phyloP scores from a whole-genome alignment of 768 basidiomycete species.

The Panaeolus papilionaceus region DNA sequence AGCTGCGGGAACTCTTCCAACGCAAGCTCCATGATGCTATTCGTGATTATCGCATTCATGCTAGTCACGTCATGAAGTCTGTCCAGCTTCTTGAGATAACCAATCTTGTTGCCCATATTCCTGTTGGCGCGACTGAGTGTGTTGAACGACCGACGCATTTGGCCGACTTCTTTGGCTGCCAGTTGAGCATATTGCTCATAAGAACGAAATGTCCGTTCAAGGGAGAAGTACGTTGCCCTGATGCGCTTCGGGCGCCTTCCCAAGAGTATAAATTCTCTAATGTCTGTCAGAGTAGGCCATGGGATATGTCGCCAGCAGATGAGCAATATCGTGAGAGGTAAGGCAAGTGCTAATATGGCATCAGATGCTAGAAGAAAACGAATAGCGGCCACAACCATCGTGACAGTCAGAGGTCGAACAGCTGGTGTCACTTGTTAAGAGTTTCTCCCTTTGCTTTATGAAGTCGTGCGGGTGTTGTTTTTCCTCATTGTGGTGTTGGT shows the following conservation, averaged over 20 bases:
- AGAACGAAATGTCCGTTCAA: slow-evolving; percentile 48
- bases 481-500: slow-evolving; percentile 1
- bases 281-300: not conserved
- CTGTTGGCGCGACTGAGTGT: slow-evolving; percentile 52
- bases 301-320: slow-evolving; percentile 12
- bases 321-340: slow-evolving; percentile 11
- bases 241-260: slow-evolving; percentile 23
- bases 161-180: slow-evolving; percentile 45
- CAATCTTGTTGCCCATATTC: slow-evolving; percentile 54
- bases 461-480: not conserved
- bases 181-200: slow-evolving; percentile 51
- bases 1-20: slow-evolving; percentile 31
- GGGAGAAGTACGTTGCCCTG: slow-evolving; percentile 46
- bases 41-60: slow-evolving; percentile 44
- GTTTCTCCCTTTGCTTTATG: not conserved
- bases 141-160: slow-evolving; percentile 50
- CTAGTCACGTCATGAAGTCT: slow-evolving; percentile 46
- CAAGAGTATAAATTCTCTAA: slow-evolving; percentile 5
- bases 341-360: slow-evolving; percentile 2
- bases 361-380: slow-evolving; percentile 10
- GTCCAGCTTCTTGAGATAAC: slow-evolving; percentile 61
- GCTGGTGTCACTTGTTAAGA: not conserved
- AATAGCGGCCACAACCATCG: slow-evolving; percentile 11
- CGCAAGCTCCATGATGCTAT: slow-evolving; percentile 45
- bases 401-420: not conserved